Base-by-base conservation (phyloP, 768 basidiomycete species). In the Phanerochaete carnosa region DNA sequence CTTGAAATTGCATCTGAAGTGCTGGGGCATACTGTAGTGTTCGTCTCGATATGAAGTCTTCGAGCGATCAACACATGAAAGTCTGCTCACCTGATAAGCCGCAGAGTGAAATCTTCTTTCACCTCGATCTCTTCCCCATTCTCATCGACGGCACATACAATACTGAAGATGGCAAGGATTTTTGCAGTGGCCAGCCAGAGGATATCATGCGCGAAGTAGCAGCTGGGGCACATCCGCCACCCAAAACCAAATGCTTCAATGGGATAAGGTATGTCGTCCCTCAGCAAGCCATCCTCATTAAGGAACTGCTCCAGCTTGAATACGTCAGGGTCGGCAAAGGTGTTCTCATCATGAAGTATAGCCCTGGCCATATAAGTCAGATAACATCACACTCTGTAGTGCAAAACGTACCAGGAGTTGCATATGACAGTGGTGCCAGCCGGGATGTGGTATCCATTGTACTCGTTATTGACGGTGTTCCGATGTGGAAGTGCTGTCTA, bases 261-360 rank as follows among this genome's bases (percentile, higher is more conserved):
- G n/a, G 58, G 50, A n/a, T 65, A 62, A 7, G 57, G 55, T 15
- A 58, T 59, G 45, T 54, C 50, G 2, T 30, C n/a, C 19, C 53
- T 39, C 2, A 62, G 30, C 30, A 65, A 65, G 32, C 58, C 54
- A 22, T 67, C 64, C 6, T 45, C 1, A 9, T 59, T 52, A 2
- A 67, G 53, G 39, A 55, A 85, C 39, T 83, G 73, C 62, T 83
- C 81, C 23, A 83, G 83, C 25, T 75, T 70, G 74, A 82, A 83
- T 32, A 64, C 64, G 51, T 77, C 75, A 1, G 83, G 81, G 43
- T 80, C 75, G 5, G 79, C 78, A 74, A 81, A 84, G 43, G 77
- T 74, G 25, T 68, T 68, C n/a, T 75, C 72, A 68, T 84, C 83
- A 65, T 81, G 81, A 4, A 80, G 16, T 13, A 68, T 62, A 8